Evolutionary conservation across 169 alveolate genomes (phyloP), one percentile per base, ranked within the genome.

Genomic region (Plasmodium sp.): DNA sequence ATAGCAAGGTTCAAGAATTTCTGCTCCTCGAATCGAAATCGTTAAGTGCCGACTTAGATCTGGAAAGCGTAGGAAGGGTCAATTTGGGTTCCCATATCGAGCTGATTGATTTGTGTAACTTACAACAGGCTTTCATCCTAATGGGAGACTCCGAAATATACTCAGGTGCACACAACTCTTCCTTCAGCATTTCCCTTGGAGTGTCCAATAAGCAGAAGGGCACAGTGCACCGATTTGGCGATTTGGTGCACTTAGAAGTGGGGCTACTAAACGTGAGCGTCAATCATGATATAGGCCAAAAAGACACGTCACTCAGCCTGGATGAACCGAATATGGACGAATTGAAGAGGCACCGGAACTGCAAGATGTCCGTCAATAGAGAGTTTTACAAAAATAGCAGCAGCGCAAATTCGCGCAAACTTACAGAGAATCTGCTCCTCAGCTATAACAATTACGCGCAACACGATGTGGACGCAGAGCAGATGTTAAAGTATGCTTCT

Each of bases 31-130:
- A 74, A 71, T 41, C 54, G 22, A 75, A 86, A 51, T 86, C 75
- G 16, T 48, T 75, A 18, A 51, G 14, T 4, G 81, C 16, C 36
- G 54, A 86, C 45, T 27, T 86, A 3, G 83, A 81, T 31, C n/a
- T 90, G 27, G 77, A 81, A 2, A 41, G 45, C 0, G 72, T 67
- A 18, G 84, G 36, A 58, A 90, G 58, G 27, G 54, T 81, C 39
- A 90, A 43, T 22, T 90, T 80, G 34, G 94, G 94, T 33, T 81
- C 94, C 39, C 77, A 90, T 48, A 90, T 90, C 36, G 91, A 90
- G 62, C 54, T 90, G 81, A 45, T 48, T 56, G 77, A 90, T 62
- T 48, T 81, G 48, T 9, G 73, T 22, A 81, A 80, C 34, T n/a
- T 90, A 10, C 48, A 84, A 18, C 39, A 71, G 14, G 79, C 92